phyloP scores from a whole-genome alignment of 1,139 yeast genomes.

The Saccharomycopsis hybrid region DNA sequence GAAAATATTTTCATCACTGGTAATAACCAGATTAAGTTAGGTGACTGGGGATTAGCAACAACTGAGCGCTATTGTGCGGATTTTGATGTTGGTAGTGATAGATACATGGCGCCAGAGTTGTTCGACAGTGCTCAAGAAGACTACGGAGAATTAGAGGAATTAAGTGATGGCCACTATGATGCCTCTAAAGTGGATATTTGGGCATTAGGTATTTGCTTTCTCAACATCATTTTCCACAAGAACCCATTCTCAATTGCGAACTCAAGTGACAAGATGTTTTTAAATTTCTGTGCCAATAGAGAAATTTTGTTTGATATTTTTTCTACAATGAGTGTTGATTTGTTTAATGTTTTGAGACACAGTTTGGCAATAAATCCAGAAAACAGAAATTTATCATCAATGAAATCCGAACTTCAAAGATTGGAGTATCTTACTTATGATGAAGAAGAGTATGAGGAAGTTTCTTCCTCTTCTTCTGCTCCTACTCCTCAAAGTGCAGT shows the following conservation, averaged over 20 bases:
- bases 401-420: constrained; percentile 53
- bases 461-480: constrained; percentile 23
- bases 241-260: constrained; percentile 86
- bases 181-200: constrained; percentile 88
- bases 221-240: constrained; percentile 83
- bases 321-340: constrained; percentile 81
- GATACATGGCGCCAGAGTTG: constrained; percentile 97
- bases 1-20: constrained; percentile 77
- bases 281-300: constrained; percentile 81
- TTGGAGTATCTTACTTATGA: constrained; percentile 69
- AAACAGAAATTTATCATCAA: constrained; percentile 60
- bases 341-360: constrained; percentile 74
- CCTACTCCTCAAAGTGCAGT: constrained; percentile 24
- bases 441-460: constrained; percentile 35
- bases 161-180: constrained; percentile 51
- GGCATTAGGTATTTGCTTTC: constrained; percentile 83
- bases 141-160: constrained; percentile 25
- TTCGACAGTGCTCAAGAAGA: constrained; percentile 37
- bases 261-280: constrained; percentile 75
- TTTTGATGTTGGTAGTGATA: constrained; percentile 88
- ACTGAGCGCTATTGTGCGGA: constrained; percentile 57
- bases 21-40: constrained; percentile 74
- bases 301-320: constrained; percentile 90
- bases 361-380: constrained; percentile 82
- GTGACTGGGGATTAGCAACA: constrained; percentile 93